Conservation (phyloP, 176 grass and related monocot species). For the Thalia dealbata region DNA sequence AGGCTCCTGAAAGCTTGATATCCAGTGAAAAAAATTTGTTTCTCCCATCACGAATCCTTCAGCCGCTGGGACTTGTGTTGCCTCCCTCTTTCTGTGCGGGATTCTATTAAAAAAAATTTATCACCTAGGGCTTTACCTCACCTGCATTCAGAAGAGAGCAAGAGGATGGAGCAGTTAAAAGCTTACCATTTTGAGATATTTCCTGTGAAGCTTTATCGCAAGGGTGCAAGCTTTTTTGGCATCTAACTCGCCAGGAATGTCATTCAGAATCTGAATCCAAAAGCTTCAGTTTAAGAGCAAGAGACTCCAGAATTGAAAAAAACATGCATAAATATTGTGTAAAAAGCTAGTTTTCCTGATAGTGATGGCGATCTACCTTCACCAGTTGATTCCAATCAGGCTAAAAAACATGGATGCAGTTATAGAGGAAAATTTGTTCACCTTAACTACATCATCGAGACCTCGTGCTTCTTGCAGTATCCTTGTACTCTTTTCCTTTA, state of each 20-base stretch:
- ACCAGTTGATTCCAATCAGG: neutral
- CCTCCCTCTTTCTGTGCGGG: neutral
- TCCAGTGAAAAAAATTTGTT: neutral
- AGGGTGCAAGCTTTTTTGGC: constrained; percentile 85
- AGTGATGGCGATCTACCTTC: neutral
- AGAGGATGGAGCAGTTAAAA: neutral
- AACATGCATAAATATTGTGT: neutral
- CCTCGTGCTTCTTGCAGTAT: constrained; percentile 82
- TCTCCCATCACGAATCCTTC: neutral
- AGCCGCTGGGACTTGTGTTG: neutral
- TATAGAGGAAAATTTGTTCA: constrained; percentile 13
- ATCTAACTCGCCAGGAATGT: constrained; percentile 88
- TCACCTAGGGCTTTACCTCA: too few relatives aligned
- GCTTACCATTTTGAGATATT: constrained; percentile 83
- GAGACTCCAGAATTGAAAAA: neutral
- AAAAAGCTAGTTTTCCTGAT: neutral
- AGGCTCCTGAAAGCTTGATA: neutral
- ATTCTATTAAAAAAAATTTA: neutral
- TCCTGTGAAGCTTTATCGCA: constrained; percentile 96
- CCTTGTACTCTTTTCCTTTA: constrained; percentile 93
- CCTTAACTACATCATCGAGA: constrained; percentile 91
- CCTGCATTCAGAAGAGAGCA: too few relatives aligned
- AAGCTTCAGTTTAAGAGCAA: neutral
- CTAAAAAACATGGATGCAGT: neutral
- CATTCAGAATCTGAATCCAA: constrained; percentile 83